phyloP scores from a whole-genome alignment of 345 rosid genomes.

The Pseudoturritis turrita region DNA sequence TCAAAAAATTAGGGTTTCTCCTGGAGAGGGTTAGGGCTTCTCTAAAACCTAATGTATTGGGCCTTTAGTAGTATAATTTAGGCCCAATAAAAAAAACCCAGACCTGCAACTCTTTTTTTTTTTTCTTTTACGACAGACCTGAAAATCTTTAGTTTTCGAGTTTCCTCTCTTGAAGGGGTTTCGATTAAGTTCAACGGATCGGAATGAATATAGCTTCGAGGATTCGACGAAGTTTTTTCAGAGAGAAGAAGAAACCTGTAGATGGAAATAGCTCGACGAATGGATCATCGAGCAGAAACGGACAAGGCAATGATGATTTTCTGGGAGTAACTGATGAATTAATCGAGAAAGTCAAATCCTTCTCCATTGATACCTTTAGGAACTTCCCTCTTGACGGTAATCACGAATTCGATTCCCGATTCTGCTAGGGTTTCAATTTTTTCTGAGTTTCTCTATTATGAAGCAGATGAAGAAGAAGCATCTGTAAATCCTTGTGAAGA shows the following conservation, averaged over 20 bases:
- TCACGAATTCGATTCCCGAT: neutral
- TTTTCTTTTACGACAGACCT: too few species aligned
- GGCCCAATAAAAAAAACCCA: slow-evolving; percentile 8
- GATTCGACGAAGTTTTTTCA: slow-evolving; percentile 51
- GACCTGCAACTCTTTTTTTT: neutral
- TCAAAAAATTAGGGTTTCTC: slow-evolving; percentile 10
- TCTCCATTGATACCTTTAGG: slow-evolving; percentile 72
- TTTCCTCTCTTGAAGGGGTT: neutral
- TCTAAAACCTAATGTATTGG: slow-evolving; percentile 3
- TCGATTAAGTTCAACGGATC: neutral
- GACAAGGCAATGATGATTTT: slow-evolving; percentile 34
- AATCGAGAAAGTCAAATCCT: slow-evolving; percentile 55
- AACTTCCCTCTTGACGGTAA: slow-evolving; percentile 60
- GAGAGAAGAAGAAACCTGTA: slow-evolving; percentile 9
- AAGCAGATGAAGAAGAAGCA: slow-evolving; percentile 42
- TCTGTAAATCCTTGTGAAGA: slow-evolving; percentile 24
- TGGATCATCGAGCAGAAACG: slow-evolving; percentile 3
- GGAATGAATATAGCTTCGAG: slow-evolving; percentile 52
- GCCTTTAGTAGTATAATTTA: neutral
- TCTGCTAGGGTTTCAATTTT: neutral
- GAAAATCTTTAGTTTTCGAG: neutral
- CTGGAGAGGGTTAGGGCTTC: neutral
- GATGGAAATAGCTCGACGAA: slow-evolving; percentile 5
- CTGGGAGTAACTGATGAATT: slow-evolving; percentile 63
- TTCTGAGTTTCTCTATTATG: neutral